Evolutionary conservation across 176 grass and related monocot genomes (phyloP).

Genomic region (bread wheat (Triticum aestivum)): DNA sequence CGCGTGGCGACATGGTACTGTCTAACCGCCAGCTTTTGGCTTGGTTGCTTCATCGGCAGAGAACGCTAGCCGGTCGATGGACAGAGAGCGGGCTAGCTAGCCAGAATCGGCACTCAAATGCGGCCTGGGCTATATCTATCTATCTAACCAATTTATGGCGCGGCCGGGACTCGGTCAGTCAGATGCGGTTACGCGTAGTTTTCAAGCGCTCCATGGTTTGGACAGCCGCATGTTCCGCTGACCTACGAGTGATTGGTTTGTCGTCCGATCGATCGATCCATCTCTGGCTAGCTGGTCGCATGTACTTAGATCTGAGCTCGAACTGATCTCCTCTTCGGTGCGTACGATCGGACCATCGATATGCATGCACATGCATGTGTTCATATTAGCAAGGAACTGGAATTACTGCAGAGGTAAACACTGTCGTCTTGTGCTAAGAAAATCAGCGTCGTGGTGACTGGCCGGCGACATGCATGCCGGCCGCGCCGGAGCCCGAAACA

Average conservation of each 20-base stretch:
- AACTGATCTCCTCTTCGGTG: neutral
- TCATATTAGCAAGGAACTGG: neutral
- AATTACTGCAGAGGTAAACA: neutral
- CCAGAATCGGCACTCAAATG: neutral
- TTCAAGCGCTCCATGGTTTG: neutral
- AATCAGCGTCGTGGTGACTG: neutral
- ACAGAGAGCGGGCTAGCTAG: neutral
- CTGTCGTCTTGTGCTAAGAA: neutral
- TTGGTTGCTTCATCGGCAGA: neutral
- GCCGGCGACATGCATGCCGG: neutral
- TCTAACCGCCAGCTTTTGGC: neutral
- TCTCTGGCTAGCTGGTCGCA: neutral
- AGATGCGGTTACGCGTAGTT: constrained; percentile 11
- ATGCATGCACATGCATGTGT: neutral
- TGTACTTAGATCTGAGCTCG: neutral
- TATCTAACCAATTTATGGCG: constrained; percentile 14
- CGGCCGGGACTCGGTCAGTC: neutral
- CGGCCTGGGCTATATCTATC: neutral
- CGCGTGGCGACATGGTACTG: neutral
- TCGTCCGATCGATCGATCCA: neutral
- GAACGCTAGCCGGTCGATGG: neutral
- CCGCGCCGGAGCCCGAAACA: neutral
- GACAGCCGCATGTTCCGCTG: constrained; percentile 35
- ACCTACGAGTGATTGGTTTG: neutral
- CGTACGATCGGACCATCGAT: neutral